Base-by-base conservation (phyloP, 345 rosid species). In the Gossypium raimondii region DNA sequence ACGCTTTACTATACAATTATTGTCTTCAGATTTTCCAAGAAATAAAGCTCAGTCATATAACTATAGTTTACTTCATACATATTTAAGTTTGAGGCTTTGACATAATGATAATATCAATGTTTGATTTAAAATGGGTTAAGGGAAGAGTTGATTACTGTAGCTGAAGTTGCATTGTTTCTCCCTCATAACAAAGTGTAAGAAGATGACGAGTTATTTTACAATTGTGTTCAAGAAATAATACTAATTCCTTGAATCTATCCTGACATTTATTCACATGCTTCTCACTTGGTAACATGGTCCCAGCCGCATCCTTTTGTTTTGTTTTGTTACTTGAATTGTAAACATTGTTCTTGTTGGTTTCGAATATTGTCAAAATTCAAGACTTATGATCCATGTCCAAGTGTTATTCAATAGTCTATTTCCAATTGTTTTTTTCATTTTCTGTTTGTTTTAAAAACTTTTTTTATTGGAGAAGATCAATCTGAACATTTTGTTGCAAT, bases 201-300 rank as follows among this genome's bases (percentile, higher is more conserved):
- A 69, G 16, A 25, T 68, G 78, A 45, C 76, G 20, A 79, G 62
- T 22, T 47, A 55, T 16, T 47, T 57, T 48, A 12, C n/a, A 27
- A 66, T 66, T 17, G 53, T 68, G 11, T 71, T 14, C 3, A 50
- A 45, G 51, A 53, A 53, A 62, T 76, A 52, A 76, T 67, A 29
- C 63, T 57, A 69, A 72, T 55, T 59, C 72, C 73, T 67, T 75
- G 77, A 78, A 60, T 76, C 71, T 78, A 47, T 57, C 58, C 78
- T 75, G 80, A 81, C 80, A 78, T 25, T 41, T 20, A 34, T 38
- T 61, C 84, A 75, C 81, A 72, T 72, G 80, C 64, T 70, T 10
- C 56, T 64, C 65, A 50, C 70, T 70, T 63, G 73, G 53, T 74
- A 45, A 16, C 22, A 24, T 43, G 71, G 78, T 66, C 80, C 76